A percentile compares a stretch with the other conserved stretches of the same genome.
Evolutionary conservation across 371 early-diverging fungal species (phyloP).

Genomic region (Mucor sp.): DNA sequence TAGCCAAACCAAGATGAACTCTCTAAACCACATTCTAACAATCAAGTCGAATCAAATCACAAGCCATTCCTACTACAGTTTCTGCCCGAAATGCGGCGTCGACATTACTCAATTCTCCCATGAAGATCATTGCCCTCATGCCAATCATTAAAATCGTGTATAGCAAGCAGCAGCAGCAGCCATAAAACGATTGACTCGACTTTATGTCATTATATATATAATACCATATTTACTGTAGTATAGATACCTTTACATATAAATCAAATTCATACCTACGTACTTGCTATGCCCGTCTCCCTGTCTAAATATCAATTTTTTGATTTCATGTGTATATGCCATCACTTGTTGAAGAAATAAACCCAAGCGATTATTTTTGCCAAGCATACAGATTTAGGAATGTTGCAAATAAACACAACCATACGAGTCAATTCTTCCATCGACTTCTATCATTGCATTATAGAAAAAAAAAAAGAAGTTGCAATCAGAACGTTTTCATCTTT

Average conservation of each 20-base stretch:
- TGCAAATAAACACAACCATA: background rate
- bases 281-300: background rate
- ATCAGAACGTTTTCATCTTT: background rate
- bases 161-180: background rate
- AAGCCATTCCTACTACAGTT: conserved; percentile 14
- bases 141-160: background rate
- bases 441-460: background rate
- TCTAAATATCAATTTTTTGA: background rate
- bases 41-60: background rate
- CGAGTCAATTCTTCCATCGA: background rate
- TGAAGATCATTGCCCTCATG: conserved; percentile 21
- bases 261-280: background rate
- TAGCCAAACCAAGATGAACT: background rate
- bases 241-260: background rate
- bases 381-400: background rate
- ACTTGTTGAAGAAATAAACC: background rate
- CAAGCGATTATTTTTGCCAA: background rate
- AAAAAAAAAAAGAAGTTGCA: background rate
- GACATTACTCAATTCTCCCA: conserved; percentile 27
- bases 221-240: background rate
- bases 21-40: background rate
- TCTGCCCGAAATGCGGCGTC: conserved; percentile 28
- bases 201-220: background rate
- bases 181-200: conserved; percentile 2
- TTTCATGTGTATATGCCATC: background rate